Base-by-base conservation (phyloP, 768 basidiomycete species). In the Suillus discolor region DNA sequence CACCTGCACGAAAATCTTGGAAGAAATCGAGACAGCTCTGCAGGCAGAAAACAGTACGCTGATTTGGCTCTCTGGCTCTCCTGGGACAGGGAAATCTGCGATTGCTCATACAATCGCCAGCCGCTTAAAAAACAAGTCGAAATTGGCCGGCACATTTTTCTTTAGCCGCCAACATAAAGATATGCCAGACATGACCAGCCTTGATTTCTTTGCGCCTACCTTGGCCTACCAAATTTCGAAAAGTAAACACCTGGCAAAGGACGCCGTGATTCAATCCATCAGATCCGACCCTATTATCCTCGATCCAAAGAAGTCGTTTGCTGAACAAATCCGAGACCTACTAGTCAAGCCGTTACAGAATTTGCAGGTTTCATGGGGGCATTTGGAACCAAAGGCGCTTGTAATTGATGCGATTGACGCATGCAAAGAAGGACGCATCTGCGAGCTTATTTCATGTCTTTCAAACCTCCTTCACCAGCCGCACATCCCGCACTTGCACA, bases 51-150 rank as follows among this genome's bases (percentile, higher is more conserved):
- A 20, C 1, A 41, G 25, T 28, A 60, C 39, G 25, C 25, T 60
- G 1, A 20, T 60, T 42, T 60, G 57, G 57, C 57, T 60, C 18
- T 60, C 57, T 41, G 57, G 57, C 39, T 60, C 57, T 20, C 25
- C 57, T 7, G 57, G 57, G 3, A 60, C 57, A 42, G 57, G 57
- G 12, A 60, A 60, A 23, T 60, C 57, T 28, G 39, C 57, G 11
- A 60, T 60, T 13, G 57, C 57, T 7, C 57, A 42, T 28, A 60
- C 57, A 20, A 28, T 60, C 25, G 57, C 57, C 1, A 25, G 39
- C 11, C 57, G 39, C 39, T 39, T 60, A 25, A 42, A 42, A 28
- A 13, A 6, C 3, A 42, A 13, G 16, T 60, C 57, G 18, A 60
- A 28, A 41, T 28, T 60, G 9, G 57, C 57, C 3, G 57, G 57